These are phyloP conservation scores for Aspergillus sp. DNA, from an alignment of 2,329 filamentous ascomycete species.

Conservation along the genomic window DNA sequence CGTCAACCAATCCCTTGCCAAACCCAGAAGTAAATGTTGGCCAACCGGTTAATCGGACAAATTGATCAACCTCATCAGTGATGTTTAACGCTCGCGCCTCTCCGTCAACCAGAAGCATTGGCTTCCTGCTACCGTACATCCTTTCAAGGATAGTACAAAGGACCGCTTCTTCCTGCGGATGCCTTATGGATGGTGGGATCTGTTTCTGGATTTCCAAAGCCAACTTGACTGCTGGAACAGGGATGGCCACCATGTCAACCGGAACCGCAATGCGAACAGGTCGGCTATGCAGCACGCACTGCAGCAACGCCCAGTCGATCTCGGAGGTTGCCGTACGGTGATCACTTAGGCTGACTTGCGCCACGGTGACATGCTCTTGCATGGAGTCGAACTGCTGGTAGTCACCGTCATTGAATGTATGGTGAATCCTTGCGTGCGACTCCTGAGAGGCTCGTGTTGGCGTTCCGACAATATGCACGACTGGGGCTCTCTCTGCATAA, in stretches of 20 bases:
- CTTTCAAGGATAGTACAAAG: no score
- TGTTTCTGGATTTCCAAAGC: no score
- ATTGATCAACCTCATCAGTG: no score
- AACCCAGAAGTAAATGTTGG: no score
- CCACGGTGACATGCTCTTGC: slow-evolving; percentile 9
- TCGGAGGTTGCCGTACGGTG: not conserved
- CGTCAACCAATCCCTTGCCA: no score
- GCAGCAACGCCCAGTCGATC: slow-evolving; percentile 6
- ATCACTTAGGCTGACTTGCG: not conserved
- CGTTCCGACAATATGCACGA: slow-evolving; percentile 19
- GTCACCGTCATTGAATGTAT: not conserved
- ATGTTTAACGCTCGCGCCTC: no score
- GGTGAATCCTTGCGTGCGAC: slow-evolving; percentile 5
- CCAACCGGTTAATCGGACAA: no score
- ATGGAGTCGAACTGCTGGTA: slow-evolving; percentile 9
- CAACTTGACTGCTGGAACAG: not conserved
- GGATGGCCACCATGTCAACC: not conserved
- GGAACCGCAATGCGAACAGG: slow-evolving; percentile 5
- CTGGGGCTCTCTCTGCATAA: slow-evolving; percentile 13
- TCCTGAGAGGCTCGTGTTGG: not conserved
- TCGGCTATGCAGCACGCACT: slow-evolving; percentile 5
- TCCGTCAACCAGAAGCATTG: no score
- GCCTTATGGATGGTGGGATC: no score
- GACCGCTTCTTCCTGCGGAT: no score
- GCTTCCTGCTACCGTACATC: no score